Percentiles rank a stretch among this genome's conserved stretches.
Conservation (phyloP, 2,329 filamentous ascomycete species). For the Nothopassalora personata region DNA sequence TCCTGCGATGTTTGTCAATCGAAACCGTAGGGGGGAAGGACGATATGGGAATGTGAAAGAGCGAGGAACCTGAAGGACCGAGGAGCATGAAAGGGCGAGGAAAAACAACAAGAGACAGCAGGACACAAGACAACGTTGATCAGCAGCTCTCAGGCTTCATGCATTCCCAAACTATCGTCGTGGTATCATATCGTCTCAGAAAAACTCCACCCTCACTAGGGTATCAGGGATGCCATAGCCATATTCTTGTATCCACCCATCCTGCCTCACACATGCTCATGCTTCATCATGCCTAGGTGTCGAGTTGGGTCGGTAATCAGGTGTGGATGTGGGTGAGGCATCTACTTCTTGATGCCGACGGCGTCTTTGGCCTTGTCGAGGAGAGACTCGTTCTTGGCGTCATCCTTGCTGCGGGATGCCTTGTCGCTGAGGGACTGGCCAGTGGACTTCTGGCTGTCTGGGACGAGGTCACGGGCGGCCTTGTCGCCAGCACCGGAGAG, state of each 20-base stretch:
- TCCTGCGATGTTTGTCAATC: too few species aligned
- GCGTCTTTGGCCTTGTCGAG: conserved; percentile 45
- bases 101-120: neutral
- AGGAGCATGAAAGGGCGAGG: neutral
- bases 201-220: neutral
- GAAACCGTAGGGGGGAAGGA: too few species aligned
- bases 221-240: neutral
- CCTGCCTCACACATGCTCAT: neutral
- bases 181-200: conserved; percentile 7
- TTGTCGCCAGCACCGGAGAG: conserved; percentile 54
- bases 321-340: neutral
- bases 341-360: conserved; percentile 40
- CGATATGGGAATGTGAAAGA: neutral
- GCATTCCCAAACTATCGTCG: neutral
- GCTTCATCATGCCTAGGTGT: neutral
- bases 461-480: conserved; percentile 41
- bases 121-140: neutral
- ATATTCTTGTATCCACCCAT: neutral
- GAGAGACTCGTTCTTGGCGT: conserved; percentile 35
- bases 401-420: conserved; percentile 42
- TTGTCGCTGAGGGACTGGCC: conserved; percentile 50
- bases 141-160: neutral
- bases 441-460: conserved; percentile 52
- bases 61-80: neutral
- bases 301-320: neutral